Percentiles rank a stretch among this genome's conserved stretches.
phyloP scores from a whole-genome alignment of 176 grass and related monocot species.

The Cymbopogon citratus region DNA sequence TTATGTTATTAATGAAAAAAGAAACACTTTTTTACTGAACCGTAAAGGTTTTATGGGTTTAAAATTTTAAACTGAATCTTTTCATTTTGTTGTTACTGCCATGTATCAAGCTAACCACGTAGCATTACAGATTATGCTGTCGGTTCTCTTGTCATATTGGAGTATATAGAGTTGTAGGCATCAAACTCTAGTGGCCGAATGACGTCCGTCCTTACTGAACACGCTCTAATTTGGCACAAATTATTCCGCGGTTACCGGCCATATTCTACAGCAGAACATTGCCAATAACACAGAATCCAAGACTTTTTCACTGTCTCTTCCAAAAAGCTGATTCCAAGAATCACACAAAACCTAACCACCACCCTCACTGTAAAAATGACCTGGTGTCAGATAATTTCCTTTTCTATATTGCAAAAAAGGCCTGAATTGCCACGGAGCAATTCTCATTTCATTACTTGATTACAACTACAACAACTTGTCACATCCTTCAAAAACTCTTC shows the following conservation, averaged over 20 bases:
- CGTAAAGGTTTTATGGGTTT: not conserved
- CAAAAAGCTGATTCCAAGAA: no score
- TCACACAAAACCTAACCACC: no score
- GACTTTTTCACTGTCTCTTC: no score
- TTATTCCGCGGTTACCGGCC: no score
- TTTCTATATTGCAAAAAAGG: not conserved
- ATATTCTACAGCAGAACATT: no score
- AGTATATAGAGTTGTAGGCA: not conserved
- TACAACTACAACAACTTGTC: not conserved
- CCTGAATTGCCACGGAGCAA: not conserved
- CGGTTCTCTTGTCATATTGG: no score
- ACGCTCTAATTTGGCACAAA: not conserved
- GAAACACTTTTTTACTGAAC: not conserved
- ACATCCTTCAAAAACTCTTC: conserved; percentile 34
- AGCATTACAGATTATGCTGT: no score
- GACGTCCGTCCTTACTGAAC: not conserved
- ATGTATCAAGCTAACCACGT: not conserved
- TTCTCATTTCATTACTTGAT: not conserved
- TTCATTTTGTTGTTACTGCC: no score
- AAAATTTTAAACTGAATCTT: no score
- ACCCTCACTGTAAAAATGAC: no score
- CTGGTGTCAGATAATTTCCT: no score
- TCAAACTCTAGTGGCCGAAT: not conserved
- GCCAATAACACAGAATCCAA: no score
- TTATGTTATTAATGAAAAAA: not conserved